Evolutionary conservation across 495 filamentous ascomycete species (phyloP).

Genomic region (Penicillium verhagenii): DNA sequence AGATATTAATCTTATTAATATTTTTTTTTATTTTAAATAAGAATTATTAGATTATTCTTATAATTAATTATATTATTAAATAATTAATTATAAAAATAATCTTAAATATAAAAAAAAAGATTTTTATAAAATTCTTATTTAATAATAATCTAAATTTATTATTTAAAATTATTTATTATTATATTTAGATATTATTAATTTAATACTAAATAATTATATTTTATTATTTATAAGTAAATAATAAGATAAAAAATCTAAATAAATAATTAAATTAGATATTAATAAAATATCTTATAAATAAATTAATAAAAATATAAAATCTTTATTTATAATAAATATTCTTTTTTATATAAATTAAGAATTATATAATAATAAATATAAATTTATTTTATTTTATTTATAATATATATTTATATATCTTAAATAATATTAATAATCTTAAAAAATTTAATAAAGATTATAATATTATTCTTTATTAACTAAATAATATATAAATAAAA

Average conservation of each 20-base stretch:
- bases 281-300: background rate
- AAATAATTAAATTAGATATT: background rate
- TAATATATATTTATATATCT: background rate
- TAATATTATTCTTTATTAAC: background rate
- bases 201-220: background rate
- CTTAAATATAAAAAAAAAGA: background rate
- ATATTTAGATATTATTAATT: background rate
- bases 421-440: background rate
- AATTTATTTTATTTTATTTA: background rate
- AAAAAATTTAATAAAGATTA: background rate
- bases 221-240: background rate
- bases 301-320: background rate
- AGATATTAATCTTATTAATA: background rate
- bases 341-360: background rate
- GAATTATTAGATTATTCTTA: background rate
- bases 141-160: background rate
- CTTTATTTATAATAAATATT: background rate
- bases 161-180: background rate
- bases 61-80: background rate
- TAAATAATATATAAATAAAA: background rate
- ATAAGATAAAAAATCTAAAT: background rate
- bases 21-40: background rate
- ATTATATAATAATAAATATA: too few relatives aligned
- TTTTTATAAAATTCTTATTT: background rate
- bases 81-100: background rate